Percentiles rank a stretch among this genome's conserved stretches.
Evolutionary conservation across 192 early-diverging fungal species (phyloP).

Genomic region (Haplosporangium gracile): DNA sequence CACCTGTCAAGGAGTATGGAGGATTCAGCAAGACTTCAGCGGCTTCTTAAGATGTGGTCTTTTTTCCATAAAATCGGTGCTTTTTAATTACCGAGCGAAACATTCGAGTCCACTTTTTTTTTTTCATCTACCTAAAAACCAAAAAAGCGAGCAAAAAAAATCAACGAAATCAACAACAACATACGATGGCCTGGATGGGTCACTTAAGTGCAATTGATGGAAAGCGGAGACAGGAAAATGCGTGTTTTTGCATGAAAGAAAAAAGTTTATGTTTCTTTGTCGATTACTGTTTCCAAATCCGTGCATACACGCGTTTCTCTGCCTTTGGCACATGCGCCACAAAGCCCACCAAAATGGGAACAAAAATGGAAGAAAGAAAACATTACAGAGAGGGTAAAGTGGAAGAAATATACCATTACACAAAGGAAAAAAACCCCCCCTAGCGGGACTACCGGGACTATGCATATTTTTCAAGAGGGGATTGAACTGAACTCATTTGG

Average conservation of each 20-base stretch:
- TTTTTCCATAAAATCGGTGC: neutral
- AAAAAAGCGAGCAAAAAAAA: too few relatives aligned
- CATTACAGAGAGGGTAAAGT: neutral
- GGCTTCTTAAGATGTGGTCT: neutral
- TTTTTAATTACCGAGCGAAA: too few relatives aligned
- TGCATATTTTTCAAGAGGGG: neutral
- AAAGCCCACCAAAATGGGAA: too few relatives aligned
- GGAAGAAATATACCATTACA: neutral
- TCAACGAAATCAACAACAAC: too few relatives aligned
- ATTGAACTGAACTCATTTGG: too few relatives aligned
- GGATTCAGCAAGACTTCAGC: constrained; percentile 6
- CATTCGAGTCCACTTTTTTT: too few relatives aligned
- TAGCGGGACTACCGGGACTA: neutral
- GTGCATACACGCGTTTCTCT: neutral
- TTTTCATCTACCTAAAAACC: too few relatives aligned
- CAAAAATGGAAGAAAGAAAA: neutral
- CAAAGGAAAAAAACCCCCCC: neutral
- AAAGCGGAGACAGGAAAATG: neutral
- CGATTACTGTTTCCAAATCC: neutral
- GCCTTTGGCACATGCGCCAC: neutral
- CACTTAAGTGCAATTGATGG: too few relatives aligned
- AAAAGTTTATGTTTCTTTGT: neutral
- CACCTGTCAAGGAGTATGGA: constrained; percentile 40
- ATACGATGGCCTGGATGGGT: too few relatives aligned
- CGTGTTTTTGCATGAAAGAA: neutral